Base-by-base conservation (phyloP, 306 rosid species). In the Begonia masoniana region DNA sequence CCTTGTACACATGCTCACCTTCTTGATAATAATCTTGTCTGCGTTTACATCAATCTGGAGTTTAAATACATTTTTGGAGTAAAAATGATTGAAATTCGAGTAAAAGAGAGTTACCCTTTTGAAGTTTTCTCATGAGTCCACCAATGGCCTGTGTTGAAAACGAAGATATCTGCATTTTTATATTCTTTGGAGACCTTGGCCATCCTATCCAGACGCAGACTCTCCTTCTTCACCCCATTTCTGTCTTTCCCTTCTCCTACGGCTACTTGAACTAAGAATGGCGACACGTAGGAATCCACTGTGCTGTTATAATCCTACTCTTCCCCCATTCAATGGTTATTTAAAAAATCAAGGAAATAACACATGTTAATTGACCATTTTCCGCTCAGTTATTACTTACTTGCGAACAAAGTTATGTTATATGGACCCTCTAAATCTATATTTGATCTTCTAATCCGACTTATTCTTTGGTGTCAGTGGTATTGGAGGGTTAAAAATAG, bases 141-240 rank as follows among this genome's bases (percentile, higher is more conserved):
- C 99, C 99, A 91, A 64, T 91, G 99, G 13, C 96, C 99, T 12
- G 99, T 83, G 80, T 91, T 91, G 70, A 91, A 91, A 60, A 91
- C 55, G 36, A 91, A 57, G 5, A 91, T 62, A 74, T 91, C 99
- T 7, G 99, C 96, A 49, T 68, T 71, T 68, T 91, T 83, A 47
- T 85, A 91, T 13, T 74, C 76, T 57, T 64, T 54, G 0, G 94
- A 73, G 26, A 92, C 69, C 63, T 61, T 68, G 59, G 84, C 91
- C 36, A 91, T 85, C 54, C 81, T 67, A 76, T 91, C 99, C 0
- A 91, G 92, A 51, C 92, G 99, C 47, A 91, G 85, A 2, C 94
- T 86, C 73, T 91, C 86, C 72, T 81, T 85, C 82, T 65, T 82
- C 7, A 77, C 56, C 50, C 99, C 94, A 19, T 78, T 78, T 59